A percentile compares a stretch with the other conserved stretches of the same genome.
phyloP scores from a whole-genome alignment of 176 grass and related monocot species.

The Oryza australiensis region DNA sequence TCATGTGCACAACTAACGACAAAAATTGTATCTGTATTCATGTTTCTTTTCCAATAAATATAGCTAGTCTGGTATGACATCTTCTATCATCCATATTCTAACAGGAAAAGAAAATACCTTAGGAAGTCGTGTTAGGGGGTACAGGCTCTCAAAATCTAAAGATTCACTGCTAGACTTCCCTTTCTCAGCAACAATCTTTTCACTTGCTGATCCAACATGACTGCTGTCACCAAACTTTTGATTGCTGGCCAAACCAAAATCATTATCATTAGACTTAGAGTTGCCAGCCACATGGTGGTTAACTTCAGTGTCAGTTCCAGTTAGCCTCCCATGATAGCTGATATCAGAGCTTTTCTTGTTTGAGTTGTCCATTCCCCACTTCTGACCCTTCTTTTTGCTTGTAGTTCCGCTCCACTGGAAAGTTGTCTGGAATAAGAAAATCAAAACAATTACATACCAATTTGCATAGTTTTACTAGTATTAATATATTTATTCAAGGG shows the following conservation, averaged over 20 bases:
- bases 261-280: slow-evolving; percentile 26
- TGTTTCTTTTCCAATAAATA: slow-evolving; percentile 9
- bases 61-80: neutral
- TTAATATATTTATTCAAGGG: neutral
- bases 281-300: slow-evolving; percentile 20
- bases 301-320: slow-evolving; percentile 31
- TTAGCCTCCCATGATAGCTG: slow-evolving; percentile 1
- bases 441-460: neutral
- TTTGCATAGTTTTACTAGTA: neutral
- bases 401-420: slow-evolving; percentile 80
- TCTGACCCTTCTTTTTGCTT: slow-evolving; percentile 93
- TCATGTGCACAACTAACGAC: neutral
- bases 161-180: slow-evolving; percentile 40
- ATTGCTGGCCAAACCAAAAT: slow-evolving; percentile 18
- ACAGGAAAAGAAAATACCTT: slow-evolving; percentile 52
- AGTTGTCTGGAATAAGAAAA: slow-evolving; percentile 49
- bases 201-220: slow-evolving; percentile 30
- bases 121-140: slow-evolving; percentile 71
- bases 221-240: slow-evolving; percentile 12
- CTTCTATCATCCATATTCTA: slow-evolving; percentile 1
- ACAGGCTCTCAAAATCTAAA: slow-evolving; percentile 68
- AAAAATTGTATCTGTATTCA: slow-evolving; percentile 8
- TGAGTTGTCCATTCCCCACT: slow-evolving; percentile 63
- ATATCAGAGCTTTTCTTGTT: slow-evolving; percentile 35
- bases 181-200: slow-evolving; percentile 48